Conservation (phyloP, 2,329 filamentous ascomycete species). For the Fusarium piperis region DNA sequence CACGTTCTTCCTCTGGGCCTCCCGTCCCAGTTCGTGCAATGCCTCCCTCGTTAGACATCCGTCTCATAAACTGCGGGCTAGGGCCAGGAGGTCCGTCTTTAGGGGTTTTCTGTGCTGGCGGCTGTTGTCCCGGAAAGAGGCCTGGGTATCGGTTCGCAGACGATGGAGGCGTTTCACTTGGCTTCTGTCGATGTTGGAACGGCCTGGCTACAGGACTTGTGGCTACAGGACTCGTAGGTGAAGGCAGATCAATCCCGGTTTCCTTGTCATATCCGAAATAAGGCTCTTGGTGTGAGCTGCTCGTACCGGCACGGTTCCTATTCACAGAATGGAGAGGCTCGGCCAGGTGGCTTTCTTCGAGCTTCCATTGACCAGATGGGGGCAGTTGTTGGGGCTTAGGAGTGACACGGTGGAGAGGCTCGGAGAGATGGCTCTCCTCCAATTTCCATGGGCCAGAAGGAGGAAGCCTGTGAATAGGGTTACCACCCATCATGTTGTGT, state of each 20-base stretch:
- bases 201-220: conserved; percentile 7
- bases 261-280: conserved; percentile 56
- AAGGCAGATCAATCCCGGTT: conserved; percentile 50
- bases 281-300: conserved; percentile 41
- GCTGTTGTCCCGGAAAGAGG: conserved; percentile 51
- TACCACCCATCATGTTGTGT: conserved; percentile 40
- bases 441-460: conserved; percentile 62
- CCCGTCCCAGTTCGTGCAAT: conserved; percentile 47
- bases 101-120: conserved; percentile 30
- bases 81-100: conserved; percentile 11
- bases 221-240: conserved; percentile 10
- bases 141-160: conserved; percentile 61
- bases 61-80: conserved; percentile 27
- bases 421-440: conserved; percentile 63
- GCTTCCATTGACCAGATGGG: conserved; percentile 58
- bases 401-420: conserved; percentile 54
- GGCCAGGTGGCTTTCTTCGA: conserved; percentile 63
- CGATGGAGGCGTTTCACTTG: conserved; percentile 58
- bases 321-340: conserved; percentile 55
- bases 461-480: conserved; percentile 54
- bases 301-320: conserved; percentile 48
- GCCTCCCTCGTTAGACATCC: conserved; percentile 30
- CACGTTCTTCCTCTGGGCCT: conserved; percentile 47
- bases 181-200: conserved; percentile 39
- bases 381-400: conserved; percentile 49